Evolutionary conservation across 108 stramenopile genomes (phyloP).

Genomic region (Cyclostephanos tholiformis): DNA sequence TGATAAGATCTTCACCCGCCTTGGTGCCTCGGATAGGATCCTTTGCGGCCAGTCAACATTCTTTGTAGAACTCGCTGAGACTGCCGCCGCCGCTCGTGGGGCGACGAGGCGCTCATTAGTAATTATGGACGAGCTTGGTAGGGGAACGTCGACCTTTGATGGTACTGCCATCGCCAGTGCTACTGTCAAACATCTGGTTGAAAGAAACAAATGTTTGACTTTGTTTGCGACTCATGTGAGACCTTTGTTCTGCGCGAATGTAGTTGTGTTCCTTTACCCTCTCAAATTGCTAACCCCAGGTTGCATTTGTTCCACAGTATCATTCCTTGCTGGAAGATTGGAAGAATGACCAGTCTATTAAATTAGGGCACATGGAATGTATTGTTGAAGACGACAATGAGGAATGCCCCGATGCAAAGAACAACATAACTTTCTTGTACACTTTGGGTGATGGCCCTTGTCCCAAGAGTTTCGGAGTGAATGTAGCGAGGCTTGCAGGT

Average conservation of each 20-base stretch:
- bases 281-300: not conserved
- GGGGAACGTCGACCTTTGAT: conserved; percentile 98
- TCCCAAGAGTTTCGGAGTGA: conserved; percentile 98
- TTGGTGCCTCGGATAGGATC: conserved; percentile 99
- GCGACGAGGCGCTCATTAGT: conserved; percentile 93
- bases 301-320: conserved; percentile 12
- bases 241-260: not conserved
- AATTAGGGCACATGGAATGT: conserved; percentile 99
- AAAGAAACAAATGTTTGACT: conserved; percentile 82
- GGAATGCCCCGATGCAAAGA: conserved; percentile 43
- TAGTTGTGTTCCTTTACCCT: not conserved
- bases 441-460: conserved; percentile 92
- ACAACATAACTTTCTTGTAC: conserved; percentile 97
- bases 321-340: conserved; percentile 97
- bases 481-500: conserved; percentile 96
- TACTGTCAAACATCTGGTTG: conserved; percentile 92
- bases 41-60: conserved; percentile 98
- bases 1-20: conserved; percentile 98
- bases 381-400: conserved; percentile 78
- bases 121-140: conserved; percentile 98
- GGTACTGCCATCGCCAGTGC: conserved; percentile 99
- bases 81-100: conserved; percentile 94
- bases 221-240: conserved; percentile 98
- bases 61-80: conserved; percentile 98
- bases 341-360: conserved; percentile 74